These are phyloP conservation scores for Geranium incanum DNA, from an alignment of 441 rosid genomes.

Conservation along the genomic window DNA sequence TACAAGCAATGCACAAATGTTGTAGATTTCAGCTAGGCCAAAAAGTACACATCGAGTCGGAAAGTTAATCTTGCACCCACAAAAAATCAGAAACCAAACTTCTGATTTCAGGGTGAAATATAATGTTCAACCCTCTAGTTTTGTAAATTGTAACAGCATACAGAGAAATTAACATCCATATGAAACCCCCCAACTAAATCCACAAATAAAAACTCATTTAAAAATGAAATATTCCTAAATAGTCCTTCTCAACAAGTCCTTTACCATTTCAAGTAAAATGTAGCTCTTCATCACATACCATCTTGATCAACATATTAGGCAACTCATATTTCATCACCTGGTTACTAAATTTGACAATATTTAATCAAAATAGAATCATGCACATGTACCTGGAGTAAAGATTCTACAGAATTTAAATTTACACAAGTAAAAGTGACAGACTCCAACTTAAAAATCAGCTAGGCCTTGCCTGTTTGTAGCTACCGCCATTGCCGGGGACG, in stretches of 20 bases:
- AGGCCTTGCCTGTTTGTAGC: constrained; percentile 81
- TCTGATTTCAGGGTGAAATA: not conserved
- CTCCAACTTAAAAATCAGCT: not conserved
- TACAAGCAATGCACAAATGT: not conserved
- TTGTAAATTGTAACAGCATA: not conserved
- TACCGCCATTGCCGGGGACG: constrained; percentile 93
- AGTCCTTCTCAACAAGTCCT: not conserved
- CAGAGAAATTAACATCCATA: not conserved
- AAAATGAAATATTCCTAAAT: not conserved
- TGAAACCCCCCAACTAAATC: not conserved
- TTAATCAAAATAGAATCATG: not conserved
- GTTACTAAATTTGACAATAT: not conserved
- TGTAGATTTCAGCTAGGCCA: constrained; percentile 3
- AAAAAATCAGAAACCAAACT: not conserved
- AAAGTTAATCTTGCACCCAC: not conserved
- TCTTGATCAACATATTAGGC: not conserved
- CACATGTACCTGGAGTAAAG: not conserved
- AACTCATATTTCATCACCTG: not conserved
- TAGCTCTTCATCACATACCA: not conserved
- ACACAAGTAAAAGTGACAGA: not conserved
- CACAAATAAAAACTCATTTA: not conserved
- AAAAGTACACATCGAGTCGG: not conserved
- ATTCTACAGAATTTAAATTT: not conserved
- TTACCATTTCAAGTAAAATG: not conserved
- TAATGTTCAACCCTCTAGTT: not conserved